Evolutionary conservation across 140 eudicot species (phyloP).

Genomic region (Oenanthe javanica): DNA sequence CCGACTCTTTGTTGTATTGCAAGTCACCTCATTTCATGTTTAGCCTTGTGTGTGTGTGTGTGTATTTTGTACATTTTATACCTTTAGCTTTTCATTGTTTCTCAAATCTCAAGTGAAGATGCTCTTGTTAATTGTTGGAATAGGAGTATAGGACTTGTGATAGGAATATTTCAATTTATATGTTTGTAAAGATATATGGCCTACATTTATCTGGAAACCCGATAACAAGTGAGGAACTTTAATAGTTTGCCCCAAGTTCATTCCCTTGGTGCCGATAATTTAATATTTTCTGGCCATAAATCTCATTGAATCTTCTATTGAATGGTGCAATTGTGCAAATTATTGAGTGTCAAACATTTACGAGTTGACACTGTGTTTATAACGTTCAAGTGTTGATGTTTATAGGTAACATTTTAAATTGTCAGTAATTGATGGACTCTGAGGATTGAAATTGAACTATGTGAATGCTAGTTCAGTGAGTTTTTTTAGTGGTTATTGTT

Average conservation of each 20-base stretch:
- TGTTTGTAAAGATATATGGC: not conserved
- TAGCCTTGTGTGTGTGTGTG: not conserved
- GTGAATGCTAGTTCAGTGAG: not conserved
- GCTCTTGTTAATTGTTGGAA: not conserved
- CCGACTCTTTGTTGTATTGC: not conserved
- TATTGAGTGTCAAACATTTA: not conserved
- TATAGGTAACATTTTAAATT: constrained; percentile 15
- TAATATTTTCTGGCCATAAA: not conserved
- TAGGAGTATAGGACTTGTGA: not conserved
- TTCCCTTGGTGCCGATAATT: not conserved
- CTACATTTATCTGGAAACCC: not conserved
- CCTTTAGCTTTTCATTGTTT: not conserved
- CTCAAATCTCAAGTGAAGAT: not conserved
- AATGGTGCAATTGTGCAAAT: not conserved
- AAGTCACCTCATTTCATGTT: not conserved
- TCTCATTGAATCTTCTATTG: not conserved
- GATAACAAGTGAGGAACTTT: not conserved
- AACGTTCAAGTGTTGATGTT: constrained; percentile 8
- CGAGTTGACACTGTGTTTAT: not conserved
- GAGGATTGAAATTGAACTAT: not conserved
- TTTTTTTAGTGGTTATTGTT: not conserved
- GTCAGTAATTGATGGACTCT: not conserved
- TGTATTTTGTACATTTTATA: not conserved
- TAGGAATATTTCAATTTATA: not conserved
- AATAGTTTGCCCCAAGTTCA: not conserved